Evolutionary conservation across 1,284 basidiomycete genomes (phyloP), one percentile per base, ranked within the genome.

Genomic region (Meira nashicola): DNA sequence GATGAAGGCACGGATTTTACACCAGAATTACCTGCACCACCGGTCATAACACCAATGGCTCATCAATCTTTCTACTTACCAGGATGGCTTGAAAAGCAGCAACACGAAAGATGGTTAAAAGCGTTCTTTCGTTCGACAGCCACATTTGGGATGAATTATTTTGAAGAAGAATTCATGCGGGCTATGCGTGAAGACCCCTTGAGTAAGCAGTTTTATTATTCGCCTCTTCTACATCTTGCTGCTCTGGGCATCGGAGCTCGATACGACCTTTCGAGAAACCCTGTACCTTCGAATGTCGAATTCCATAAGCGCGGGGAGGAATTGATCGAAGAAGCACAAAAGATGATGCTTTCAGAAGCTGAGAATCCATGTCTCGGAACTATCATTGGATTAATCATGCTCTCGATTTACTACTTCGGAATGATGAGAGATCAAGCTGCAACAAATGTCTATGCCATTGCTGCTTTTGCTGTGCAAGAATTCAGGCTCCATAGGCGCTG

Each of bases 401-500:
- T 48, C 10, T 48, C 10, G 10, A 48, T 48, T 48, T 9, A 48
- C 17, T 48, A 17, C 46, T 48, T 48, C 17, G 46, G 46, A 19
- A 48, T 48, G 17, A n/a, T n/a, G 10, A 10, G 46, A 19, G 9
- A 48, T 19, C 17, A 19, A 48, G 10, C 46, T 19, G 9, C 10
- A 9, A 10, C 17, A 19, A 9, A 48, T 48, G 10, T 10, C 46
- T 10, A 9, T 10, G 46, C 46, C 9, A 9, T 48, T 28, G 46
- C 46, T 12, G 25, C 25, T 10, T 48, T 48, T 48, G 17, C 17
- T 28, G 46, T 48, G 10, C 46, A 48, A 19, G 46, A 48, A 10
- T 48, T 48, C 25, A 9, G 46, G 10, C 46, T 48, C 17, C 46
- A 48, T 19, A 19, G 17, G 17, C 17, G 46, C 9, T 48, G 46